Evolutionary conservation across 768 basidiomycete species (phyloP), one percentile per base, ranked within the genome.

Genomic region (Leccinum fibrillosum): DNA sequence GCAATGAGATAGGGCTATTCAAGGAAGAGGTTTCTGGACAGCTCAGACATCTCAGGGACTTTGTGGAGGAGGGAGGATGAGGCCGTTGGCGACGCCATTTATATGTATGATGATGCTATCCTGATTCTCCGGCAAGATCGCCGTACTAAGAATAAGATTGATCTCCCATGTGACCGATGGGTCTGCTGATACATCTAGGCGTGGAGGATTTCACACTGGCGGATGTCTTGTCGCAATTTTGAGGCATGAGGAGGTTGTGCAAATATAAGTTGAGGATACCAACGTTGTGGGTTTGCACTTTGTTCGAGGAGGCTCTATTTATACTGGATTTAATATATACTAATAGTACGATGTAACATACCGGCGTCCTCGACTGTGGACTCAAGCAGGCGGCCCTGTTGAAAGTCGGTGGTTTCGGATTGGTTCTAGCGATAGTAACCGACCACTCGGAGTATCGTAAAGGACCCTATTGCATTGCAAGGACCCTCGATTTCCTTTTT

Each of bases 1-100:
- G 88, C 65, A 89, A 88, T 61, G 91, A 92, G 61, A 89, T 92
- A 35, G 88, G 85, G 15, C 80, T 84, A 66, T 92, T 92, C 77
- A 91, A 91, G 72, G 83, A 87, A 54, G 87, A 88, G 58, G 84
- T 91, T 12, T 88, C 89, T 45, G 81, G 81, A 54, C 84, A 86
- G 64, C 78, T 93, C 28, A 79, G 81, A 63, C 82, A 87, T 62
- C 76, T 92, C 39, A 81, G 83, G 64, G 83, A 85, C 56, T 87
- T 87, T 67, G 85, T 87, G 4, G 88, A 84, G 78, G 74, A 76
- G 50, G 77, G 77, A 50, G 74, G 70, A 72, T 59, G 59, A 65
- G 49, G 15, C n/a, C 37, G 17, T 47, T 47, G 21, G 23, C 2
- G 45, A 47, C 45, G 23, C 28, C 26, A 50, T 49, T 50, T 50